These are phyloP conservation scores for Lecanosticta acicola DNA, from an alignment of 2,329 filamentous ascomycete species.

Conservation along the genomic window DNA sequence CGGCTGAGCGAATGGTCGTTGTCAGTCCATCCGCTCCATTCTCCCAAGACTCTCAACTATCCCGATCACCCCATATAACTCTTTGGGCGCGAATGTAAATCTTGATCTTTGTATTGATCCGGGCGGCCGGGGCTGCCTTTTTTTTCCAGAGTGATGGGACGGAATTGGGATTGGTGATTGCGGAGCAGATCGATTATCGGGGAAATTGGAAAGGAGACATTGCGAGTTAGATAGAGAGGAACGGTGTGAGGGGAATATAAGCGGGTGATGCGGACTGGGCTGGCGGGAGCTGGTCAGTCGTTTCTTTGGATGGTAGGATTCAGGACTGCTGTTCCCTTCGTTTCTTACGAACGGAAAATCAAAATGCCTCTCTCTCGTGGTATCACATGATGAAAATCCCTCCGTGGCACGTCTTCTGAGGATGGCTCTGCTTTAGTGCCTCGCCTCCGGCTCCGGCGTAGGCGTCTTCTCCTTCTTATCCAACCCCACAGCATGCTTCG, in stretches of 20 bases:
- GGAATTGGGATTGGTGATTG: neutral
- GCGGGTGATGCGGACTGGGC: too few species aligned
- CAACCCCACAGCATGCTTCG: slow-evolving; percentile 28
- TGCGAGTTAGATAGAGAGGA: neutral
- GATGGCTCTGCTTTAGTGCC: too few species aligned
- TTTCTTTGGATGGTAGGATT: too few species aligned
- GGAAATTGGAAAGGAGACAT: neutral
- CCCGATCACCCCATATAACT: too few species aligned
- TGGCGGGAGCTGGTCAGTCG: too few species aligned
- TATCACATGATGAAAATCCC: neutral
- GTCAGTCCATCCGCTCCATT: too few species aligned
- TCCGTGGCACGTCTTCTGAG: neutral
- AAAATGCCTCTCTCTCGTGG: neutral
- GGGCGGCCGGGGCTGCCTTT: too few species aligned
- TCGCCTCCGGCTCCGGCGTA: slow-evolving; percentile 7
- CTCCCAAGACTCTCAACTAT: too few species aligned
- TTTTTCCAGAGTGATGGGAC: neutral
- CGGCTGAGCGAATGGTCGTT: too few species aligned
- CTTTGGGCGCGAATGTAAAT: neutral
- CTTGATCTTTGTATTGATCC: neutral
- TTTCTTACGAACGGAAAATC: too few species aligned
- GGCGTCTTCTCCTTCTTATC: slow-evolving; percentile 25
- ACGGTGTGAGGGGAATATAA: too few species aligned
- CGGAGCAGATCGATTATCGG: neutral
- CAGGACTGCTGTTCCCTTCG: too few species aligned